Conservation (phyloP, 257 asterid species). For the Solanum pimpinellifolium region DNA sequence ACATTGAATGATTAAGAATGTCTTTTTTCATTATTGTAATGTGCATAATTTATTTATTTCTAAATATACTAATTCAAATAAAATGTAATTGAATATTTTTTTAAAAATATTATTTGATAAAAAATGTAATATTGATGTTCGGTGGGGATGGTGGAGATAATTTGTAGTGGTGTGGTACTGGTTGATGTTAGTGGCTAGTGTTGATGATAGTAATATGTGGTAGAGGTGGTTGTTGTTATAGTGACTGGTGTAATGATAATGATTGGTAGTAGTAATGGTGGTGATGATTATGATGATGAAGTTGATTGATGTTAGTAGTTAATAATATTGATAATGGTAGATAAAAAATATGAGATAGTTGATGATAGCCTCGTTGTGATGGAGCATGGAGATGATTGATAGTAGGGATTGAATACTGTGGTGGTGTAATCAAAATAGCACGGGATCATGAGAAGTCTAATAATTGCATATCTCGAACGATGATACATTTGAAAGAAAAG, state of each 20-base stretch:
- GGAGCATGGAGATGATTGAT: neutral
- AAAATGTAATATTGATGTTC: neutral
- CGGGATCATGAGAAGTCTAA: neutral
- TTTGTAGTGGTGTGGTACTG: neutral
- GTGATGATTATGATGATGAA: neutral
- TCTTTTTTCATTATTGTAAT: neutral
- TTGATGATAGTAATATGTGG: neutral
- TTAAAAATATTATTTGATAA: neutral
- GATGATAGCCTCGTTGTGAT: neutral
- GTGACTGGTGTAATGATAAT: neutral
- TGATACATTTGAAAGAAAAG: too few species aligned
- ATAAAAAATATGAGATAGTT: too few species aligned
- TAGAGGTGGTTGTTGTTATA: neutral
- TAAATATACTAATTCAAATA: neutral
- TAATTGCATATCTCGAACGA: neutral
- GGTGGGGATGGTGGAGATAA: neutral
- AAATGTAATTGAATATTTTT: neutral
- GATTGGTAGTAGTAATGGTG: neutral
- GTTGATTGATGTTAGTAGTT: neutral
- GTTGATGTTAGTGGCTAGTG: neutral
- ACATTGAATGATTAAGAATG: neutral
- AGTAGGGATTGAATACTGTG: neutral
- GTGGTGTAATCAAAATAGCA: neutral
- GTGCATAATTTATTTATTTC: neutral
- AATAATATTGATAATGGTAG: neutral